phyloP scores from a whole-genome alignment of 495 filamentous ascomycete species.

The Aspergillus heteromorphus region DNA sequence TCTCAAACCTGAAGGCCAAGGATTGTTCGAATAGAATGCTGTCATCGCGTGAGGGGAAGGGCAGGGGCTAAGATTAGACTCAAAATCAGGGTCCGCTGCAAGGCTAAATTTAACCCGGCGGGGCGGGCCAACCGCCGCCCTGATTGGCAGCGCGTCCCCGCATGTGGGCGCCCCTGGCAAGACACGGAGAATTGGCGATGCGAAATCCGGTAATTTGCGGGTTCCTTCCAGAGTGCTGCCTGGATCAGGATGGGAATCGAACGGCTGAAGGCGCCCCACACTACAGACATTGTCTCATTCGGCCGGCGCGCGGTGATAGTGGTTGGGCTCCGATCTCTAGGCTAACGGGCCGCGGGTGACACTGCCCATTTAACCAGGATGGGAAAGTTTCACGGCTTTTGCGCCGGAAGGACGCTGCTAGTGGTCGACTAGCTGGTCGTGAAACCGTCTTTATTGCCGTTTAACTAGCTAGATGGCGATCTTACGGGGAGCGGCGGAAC shows the following conservation, averaged over 20 bases:
- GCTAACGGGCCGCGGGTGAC: too few species aligned
- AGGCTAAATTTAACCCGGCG: not conserved
- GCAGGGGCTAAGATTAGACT: not conserved
- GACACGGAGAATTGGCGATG: not conserved
- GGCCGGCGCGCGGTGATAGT: not conserved
- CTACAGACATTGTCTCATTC: conserved; percentile 10
- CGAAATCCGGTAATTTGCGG: not conserved
- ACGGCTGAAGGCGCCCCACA: not conserved
- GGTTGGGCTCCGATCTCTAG: too few species aligned
- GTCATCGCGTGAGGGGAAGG: not conserved
- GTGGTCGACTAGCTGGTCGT: too few species aligned
- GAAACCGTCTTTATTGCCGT: too few species aligned
- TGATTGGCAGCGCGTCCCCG: not conserved
- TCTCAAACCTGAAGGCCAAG: too few species aligned
- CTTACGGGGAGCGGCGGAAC: too few species aligned
- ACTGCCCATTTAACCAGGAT: too few species aligned
- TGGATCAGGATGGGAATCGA: not conserved
- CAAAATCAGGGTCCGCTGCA: not conserved
- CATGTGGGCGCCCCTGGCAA: not conserved
- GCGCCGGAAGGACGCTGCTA: too few species aligned
- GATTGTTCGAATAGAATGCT: not conserved
- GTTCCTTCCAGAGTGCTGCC: too few species aligned
- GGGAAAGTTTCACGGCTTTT: too few species aligned
- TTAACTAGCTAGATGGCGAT: too few species aligned
- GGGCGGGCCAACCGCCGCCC: not conserved